Evolutionary conservation across 1,284 basidiomycete genomes (phyloP).

Genomic region (Termitomyces sp.): DNA sequence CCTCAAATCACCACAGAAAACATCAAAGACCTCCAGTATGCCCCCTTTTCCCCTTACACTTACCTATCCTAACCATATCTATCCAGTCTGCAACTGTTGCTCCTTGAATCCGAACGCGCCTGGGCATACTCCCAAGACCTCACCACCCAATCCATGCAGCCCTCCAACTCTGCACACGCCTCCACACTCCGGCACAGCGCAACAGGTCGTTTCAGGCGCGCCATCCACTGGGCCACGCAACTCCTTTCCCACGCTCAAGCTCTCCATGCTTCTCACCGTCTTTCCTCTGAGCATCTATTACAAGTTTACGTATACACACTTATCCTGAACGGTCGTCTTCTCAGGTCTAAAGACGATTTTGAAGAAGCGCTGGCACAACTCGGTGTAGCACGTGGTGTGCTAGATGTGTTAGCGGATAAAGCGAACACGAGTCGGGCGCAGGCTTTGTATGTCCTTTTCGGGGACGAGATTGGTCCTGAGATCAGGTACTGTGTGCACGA

Average conservation of each 20-base stretch:
- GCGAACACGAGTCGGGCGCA: constrained; percentile 84
- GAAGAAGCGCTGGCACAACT: constrained; percentile 78
- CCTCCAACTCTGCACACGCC: constrained; percentile 45
- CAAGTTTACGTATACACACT: constrained; percentile 66
- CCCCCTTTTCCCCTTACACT: constrained; percentile 14
- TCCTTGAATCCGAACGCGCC: constrained; percentile 89
- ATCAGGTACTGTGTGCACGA: constrained; percentile 93
- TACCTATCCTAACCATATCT: constrained; percentile 1
- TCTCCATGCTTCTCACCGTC: constrained; percentile 47
- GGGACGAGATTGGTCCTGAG: constrained; percentile 87
- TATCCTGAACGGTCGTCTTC: constrained; percentile 70
- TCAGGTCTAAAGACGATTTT: constrained; percentile 69
- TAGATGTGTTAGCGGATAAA: constrained; percentile 66
- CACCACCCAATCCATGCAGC: constrained; percentile 47
- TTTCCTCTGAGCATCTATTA: constrained; percentile 53
- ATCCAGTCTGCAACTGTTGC: constrained; percentile 71
- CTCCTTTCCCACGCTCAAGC: constrained; percentile 72
- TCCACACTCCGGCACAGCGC: constrained; percentile 67
- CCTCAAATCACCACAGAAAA: constrained; percentile 59
- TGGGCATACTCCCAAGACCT: constrained; percentile 89
- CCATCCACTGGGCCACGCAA: constrained; percentile 79
- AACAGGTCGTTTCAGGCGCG: constrained; percentile 78
- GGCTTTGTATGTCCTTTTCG: constrained; percentile 81
- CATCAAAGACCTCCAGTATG: constrained; percentile 79
- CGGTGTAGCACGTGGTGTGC: constrained; percentile 71